A percentile compares a stretch with the other conserved stretches of the same genome.
Conservation (phyloP, 495 filamentous ascomycete genomes). For the Corynascus novoguineensis region DNA sequence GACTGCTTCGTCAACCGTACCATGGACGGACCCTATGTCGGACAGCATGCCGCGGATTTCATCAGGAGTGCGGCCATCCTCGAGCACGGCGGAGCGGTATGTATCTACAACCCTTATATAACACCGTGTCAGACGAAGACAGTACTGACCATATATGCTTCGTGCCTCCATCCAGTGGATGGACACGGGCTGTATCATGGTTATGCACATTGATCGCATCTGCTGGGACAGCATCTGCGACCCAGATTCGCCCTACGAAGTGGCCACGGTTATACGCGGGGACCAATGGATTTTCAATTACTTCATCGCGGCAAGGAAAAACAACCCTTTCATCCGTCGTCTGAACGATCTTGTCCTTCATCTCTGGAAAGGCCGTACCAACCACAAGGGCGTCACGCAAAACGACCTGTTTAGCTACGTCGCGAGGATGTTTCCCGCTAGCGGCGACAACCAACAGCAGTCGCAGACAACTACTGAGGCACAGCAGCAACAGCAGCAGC, state of each 20-base stretch:
- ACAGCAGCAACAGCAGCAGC: background rate
- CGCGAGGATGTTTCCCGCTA: background rate
- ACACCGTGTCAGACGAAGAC: background rate
- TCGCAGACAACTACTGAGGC: background rate
- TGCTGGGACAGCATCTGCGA: background rate
- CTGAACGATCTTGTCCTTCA: background rate
- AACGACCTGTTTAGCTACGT: background rate
- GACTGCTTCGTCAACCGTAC: background rate
- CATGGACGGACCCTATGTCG: background rate
- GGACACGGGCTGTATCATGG: background rate
- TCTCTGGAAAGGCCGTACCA: background rate
- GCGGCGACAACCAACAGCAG: background rate
- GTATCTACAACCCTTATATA: background rate
- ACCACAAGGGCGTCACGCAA: background rate
- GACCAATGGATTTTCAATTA: background rate
- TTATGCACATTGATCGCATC: background rate
- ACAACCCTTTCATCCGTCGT: background rate
- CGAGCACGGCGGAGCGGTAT: background rate
- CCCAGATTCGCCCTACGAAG: background rate
- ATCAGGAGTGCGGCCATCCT: background rate
- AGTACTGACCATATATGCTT: background rate
- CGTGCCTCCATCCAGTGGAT: background rate
- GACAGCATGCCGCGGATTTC: background rate
- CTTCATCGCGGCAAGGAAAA: background rate
- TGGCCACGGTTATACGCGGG: background rate